A percentile compares a stretch with the other conserved stretches of the same genome.
These are phyloP conservation scores for Tolypocladium ovalisporum DNA, from an alignment of 2,329 filamentous ascomycete genomes.

Conservation along the genomic window DNA sequence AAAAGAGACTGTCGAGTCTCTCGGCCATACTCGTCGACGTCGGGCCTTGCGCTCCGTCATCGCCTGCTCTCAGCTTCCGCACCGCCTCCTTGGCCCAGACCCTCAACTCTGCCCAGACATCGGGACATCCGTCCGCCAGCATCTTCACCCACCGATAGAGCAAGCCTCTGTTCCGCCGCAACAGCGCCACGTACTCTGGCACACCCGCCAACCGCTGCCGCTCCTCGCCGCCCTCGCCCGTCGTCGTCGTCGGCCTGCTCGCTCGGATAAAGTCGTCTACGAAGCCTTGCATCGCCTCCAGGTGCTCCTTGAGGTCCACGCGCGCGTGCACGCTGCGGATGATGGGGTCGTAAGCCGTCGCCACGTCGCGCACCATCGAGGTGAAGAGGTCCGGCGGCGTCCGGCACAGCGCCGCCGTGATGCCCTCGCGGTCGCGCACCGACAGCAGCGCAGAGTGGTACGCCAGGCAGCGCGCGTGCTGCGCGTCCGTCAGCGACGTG, in stretches of 20 bases:
- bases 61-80: slow-evolving; percentile 37
- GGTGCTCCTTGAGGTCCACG: slow-evolving; percentile 58
- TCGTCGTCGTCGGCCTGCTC: slow-evolving; percentile 34
- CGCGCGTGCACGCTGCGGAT: slow-evolving; percentile 61
- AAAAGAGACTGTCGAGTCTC: slow-evolving; percentile 30
- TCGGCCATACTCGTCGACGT: slow-evolving; percentile 24
- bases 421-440: slow-evolving; percentile 61
- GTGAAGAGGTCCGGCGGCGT: slow-evolving; percentile 65
- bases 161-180: slow-evolving; percentile 52
- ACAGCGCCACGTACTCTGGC: slow-evolving; percentile 58
- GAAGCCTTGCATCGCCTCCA: slow-evolving; percentile 58
- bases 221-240: slow-evolving; percentile 13
- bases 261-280: slow-evolving; percentile 59
- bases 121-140: slow-evolving; percentile 55
- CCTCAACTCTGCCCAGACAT: slow-evolving; percentile 49
- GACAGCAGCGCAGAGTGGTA: slow-evolving; percentile 63
- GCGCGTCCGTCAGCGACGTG: slow-evolving; percentile 39
- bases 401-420: slow-evolving; percentile 56
- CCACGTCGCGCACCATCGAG: slow-evolving; percentile 49
- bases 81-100: slow-evolving; percentile 49
- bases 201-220: slow-evolving; percentile 44
- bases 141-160: slow-evolving; percentile 64
- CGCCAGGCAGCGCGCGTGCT: slow-evolving; percentile 55
- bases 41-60: slow-evolving; percentile 3
- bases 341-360: slow-evolving; percentile 62